Evolutionary conservation across 768 basidiomycete genomes (phyloP).

Genomic region (Tulasnella sp.): DNA sequence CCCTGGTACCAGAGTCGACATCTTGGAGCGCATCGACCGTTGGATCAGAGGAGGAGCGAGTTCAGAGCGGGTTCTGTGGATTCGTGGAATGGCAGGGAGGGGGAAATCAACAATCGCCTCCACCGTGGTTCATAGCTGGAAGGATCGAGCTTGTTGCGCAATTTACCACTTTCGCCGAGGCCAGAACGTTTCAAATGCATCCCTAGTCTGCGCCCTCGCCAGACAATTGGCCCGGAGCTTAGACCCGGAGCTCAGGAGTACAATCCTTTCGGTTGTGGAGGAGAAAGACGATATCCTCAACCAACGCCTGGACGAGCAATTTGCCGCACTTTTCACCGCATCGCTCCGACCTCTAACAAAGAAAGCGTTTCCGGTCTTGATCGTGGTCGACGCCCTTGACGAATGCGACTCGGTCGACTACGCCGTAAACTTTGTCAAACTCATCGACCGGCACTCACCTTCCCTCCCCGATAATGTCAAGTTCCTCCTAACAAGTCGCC

Average conservation of each 20-base stretch:
- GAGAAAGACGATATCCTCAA: background rate
- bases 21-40: background rate
- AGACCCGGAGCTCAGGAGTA: background rate
- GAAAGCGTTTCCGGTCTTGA: background rate
- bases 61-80: background rate
- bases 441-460: background rate
- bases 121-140: background rate
- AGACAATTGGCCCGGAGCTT: background rate
- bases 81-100: background rate
- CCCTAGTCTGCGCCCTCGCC: background rate
- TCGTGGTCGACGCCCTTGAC: background rate
- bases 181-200: background rate
- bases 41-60: background rate
- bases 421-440: background rate
- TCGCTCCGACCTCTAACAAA: background rate
- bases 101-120: background rate
- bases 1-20: background rate
- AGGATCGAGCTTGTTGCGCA: background rate
- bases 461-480: background rate
- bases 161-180: background rate
- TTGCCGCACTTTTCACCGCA: background rate
- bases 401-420: background rate
- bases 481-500: background rate
- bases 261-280: background rate
- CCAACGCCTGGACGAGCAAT: background rate